These are phyloP conservation scores for Arabidopsis hybrid DNA, from an alignment of 441 rosid genomes.

Conservation along the genomic window DNA sequence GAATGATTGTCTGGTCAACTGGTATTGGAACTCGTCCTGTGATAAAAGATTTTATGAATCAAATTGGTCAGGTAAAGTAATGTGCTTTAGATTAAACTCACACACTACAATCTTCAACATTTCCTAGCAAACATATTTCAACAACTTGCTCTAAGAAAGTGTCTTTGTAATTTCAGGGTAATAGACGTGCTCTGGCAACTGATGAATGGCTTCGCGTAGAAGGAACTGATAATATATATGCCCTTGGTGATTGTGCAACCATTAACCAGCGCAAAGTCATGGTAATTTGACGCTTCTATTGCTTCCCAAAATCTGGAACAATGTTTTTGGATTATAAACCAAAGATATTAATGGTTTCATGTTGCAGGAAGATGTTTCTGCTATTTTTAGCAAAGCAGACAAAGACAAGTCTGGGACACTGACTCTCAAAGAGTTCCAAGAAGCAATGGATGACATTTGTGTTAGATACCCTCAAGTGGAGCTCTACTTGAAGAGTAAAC, in stretches of 20 bases:
- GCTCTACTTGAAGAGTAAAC: constrained; percentile 79
- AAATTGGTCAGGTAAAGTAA: constrained; percentile 84
- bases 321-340: background rate
- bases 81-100: constrained; percentile 5
- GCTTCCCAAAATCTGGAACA: background rate
- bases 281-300: constrained; percentile 49
- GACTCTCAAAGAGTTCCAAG: constrained; percentile 83
- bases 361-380: constrained; percentile 79
- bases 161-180: constrained; percentile 54
- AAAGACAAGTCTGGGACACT: constrained; percentile 92
- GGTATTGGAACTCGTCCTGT: constrained; percentile 93
- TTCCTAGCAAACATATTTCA: constrained; percentile 4
- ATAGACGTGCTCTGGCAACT: constrained; percentile 91
- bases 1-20: constrained; percentile 99
- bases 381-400: constrained; percentile 90
- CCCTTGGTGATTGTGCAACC: constrained; percentile 98
- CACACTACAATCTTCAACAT: constrained; percentile 20
- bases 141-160: background rate
- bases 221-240: constrained; percentile 71
- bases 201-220: constrained; percentile 99
- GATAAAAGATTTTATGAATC: constrained; percentile 88
- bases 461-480: constrained; percentile 95
- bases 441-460: constrained; percentile 76
- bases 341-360: constrained; percentile 9
- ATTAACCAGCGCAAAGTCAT: constrained; percentile 96